These are phyloP conservation scores for Thelonectria olida DNA, from an alignment of 2,329 filamentous ascomycete genomes.

Conservation along the genomic window DNA sequence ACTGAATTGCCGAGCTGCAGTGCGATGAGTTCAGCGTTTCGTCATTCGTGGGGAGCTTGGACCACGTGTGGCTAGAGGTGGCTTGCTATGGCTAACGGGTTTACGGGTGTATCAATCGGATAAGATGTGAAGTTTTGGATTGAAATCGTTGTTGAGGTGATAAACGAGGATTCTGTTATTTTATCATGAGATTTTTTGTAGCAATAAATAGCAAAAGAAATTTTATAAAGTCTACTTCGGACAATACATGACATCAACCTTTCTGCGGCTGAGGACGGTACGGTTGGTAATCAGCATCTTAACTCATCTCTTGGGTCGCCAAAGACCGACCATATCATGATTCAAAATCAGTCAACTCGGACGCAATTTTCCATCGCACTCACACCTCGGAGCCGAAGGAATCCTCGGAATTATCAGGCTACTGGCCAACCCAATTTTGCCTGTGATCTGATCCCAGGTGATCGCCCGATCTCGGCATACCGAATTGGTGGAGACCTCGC, in stretches of 20 bases:
- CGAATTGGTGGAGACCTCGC: conserved; percentile 16
- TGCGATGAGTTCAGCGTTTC: conserved; percentile 41
- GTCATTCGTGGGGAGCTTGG: conserved; percentile 40
- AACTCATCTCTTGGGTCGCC: not conserved
- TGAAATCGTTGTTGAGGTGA: too few relatives aligned
- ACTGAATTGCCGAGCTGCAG: conserved; percentile 40
- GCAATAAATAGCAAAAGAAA: too few relatives aligned
- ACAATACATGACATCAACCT: not conserved
- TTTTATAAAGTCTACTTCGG: too few relatives aligned
- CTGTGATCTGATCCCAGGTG: not conserved
- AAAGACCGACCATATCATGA: not conserved
- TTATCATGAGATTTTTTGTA: too few relatives aligned
- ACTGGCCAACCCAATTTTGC: too few relatives aligned
- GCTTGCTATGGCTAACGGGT: conserved; percentile 1
- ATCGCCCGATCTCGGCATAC: conserved; percentile 16
- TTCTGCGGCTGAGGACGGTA: not conserved
- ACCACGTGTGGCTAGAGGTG: conserved; percentile 22
- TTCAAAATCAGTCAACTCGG: not conserved
- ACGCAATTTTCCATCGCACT: not conserved
- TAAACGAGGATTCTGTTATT: too few relatives aligned
- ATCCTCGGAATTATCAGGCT: not conserved
- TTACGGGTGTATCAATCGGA: too few relatives aligned
- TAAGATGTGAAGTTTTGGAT: too few relatives aligned
- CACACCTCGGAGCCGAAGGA: conserved; percentile 17
- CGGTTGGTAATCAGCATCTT: not conserved